Evolutionary conservation across 2,329 filamentous ascomycete genomes (phyloP).

Genomic region (Neonectria sp.): DNA sequence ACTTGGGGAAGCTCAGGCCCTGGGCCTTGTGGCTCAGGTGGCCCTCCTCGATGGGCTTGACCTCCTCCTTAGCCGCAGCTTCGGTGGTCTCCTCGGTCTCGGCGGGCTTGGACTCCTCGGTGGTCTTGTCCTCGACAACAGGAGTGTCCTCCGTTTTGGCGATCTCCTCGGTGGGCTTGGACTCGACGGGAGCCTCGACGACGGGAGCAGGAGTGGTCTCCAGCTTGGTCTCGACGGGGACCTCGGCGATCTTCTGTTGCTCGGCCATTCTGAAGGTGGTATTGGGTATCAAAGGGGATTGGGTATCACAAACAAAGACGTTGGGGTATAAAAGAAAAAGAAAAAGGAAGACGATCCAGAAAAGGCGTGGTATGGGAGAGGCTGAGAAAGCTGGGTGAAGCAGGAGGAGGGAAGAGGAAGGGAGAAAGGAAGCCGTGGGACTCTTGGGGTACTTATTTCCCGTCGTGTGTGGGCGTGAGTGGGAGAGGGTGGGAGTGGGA

Average conservation of each 20-base stretch:
- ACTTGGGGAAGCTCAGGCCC: constrained; percentile 89
- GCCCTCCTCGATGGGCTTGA: constrained; percentile 85
- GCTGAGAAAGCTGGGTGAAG: constrained; percentile 51
- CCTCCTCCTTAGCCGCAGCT: constrained; percentile 64
- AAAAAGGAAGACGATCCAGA: constrained; percentile 55
- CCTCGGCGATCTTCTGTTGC: constrained; percentile 78
- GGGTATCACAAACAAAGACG: constrained; percentile 68
- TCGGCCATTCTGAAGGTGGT: constrained; percentile 77
- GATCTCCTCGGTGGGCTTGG: constrained; percentile 58
- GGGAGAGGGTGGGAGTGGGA: constrained; percentile 18
- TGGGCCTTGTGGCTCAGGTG: constrained; percentile 91
- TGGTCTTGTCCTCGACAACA: constrained; percentile 59
- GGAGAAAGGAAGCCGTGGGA: constrained; percentile 48
- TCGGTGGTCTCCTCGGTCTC: constrained; percentile 59
- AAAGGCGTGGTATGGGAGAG: constrained; percentile 51
- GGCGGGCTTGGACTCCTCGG: constrained; percentile 61
- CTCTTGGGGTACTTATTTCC: constrained; percentile 61
- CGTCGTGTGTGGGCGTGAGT: constrained; percentile 34
- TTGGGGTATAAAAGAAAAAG: constrained; percentile 57
- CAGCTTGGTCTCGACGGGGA: constrained; percentile 66
- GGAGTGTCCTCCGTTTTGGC: constrained; percentile 53
- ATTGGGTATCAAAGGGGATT: constrained; percentile 56
- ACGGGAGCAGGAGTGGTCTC: constrained; percentile 52
- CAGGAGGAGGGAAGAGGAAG: constrained; percentile 53
- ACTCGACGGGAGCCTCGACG: constrained; percentile 52